A percentile compares a stretch with the other conserved stretches of the same genome.
phyloP scores from a whole-genome alignment of 2,329 filamentous ascomycete genomes.

The Epichloe festucae region DNA sequence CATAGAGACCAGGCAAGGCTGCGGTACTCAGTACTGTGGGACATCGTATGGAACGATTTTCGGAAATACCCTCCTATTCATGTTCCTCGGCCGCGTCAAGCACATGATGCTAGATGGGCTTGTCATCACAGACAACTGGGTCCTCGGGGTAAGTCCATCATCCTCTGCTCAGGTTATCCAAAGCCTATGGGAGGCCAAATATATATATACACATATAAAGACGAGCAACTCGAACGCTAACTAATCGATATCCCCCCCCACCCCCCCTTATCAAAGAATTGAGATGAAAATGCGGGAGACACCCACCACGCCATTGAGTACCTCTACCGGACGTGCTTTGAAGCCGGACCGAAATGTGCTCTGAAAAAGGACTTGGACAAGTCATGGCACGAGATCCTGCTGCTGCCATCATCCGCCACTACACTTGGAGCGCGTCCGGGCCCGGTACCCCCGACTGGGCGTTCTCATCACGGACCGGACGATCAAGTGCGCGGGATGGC shows the following conservation, averaged over 20 bases:
- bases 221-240: too few species aligned
- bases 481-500: conserved; percentile 20
- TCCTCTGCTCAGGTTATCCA: too few species aligned
- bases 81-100: conserved; percentile 17
- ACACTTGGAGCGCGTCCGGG: conserved; percentile 5
- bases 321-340: conserved; percentile 20
- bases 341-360: conserved; percentile 6
- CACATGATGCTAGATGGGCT: conserved; percentile 25
- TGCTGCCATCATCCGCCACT: not conserved
- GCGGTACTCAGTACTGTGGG: conserved; percentile 33
- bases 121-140: conserved; percentile 19
- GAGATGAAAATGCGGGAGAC: conserved; percentile 19
- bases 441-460: conserved; percentile 14
- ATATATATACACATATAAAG: too few species aligned
- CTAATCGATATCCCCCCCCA: too few species aligned
- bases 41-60: conserved; percentile 26
- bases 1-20: conserved; percentile 10
- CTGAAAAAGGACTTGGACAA: conserved; percentile 1
- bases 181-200: too few species aligned
- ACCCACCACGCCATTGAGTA: conserved; percentile 15
- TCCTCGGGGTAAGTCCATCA: conserved; percentile 12
- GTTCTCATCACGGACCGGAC: conserved; percentile 14
- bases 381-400: not conserved
- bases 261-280: conserved; percentile 12
- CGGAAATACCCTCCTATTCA: conserved; percentile 13